These are phyloP conservation scores for Mycena vulgaris DNA, from an alignment of 768 basidiomycete species.

Conservation along the genomic window DNA sequence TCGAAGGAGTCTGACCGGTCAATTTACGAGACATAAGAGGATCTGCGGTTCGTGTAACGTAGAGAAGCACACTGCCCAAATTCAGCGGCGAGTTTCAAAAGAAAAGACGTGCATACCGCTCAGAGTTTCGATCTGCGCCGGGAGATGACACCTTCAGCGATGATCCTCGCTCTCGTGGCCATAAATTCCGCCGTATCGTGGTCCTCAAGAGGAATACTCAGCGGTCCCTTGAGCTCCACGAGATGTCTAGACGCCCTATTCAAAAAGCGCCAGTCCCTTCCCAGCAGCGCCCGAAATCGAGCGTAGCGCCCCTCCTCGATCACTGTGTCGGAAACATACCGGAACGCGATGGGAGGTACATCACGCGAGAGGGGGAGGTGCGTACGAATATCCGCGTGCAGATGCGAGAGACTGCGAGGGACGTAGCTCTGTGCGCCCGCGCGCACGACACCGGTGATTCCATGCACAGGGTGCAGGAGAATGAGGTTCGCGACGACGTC, in stretches of 20 bases:
- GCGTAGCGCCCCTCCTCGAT: background rate
- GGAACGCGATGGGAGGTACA: background rate
- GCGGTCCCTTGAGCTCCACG: background rate
- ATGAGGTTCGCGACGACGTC: constrained; percentile 21
- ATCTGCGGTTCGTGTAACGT: no score
- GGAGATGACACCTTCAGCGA: constrained; percentile 1
- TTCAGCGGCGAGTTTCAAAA: no score
- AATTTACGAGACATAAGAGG: no score
- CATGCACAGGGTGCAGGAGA: constrained; percentile 14
- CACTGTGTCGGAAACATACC: background rate
- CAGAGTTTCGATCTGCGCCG: background rate
- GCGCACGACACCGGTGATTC: constrained; percentile 2
- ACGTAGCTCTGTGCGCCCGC: constrained; percentile 13
- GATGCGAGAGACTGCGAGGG: background rate
- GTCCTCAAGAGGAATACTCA: background rate
- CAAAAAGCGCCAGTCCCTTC: constrained; percentile 19
- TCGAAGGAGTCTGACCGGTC: no score
- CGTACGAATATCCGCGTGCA: background rate
- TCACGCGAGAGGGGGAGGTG: background rate
- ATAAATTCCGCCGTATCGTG: constrained; percentile 12
- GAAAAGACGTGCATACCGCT: background rate
- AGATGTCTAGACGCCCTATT: background rate
- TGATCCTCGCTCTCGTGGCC: background rate
- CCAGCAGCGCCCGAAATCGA: background rate
- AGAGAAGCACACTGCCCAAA: no score